A percentile compares a stretch with the other conserved stretches of the same genome.
These are phyloP conservation scores for Microdochium nivale DNA, from an alignment of 2,329 filamentous ascomycete genomes.

Conservation along the genomic window DNA sequence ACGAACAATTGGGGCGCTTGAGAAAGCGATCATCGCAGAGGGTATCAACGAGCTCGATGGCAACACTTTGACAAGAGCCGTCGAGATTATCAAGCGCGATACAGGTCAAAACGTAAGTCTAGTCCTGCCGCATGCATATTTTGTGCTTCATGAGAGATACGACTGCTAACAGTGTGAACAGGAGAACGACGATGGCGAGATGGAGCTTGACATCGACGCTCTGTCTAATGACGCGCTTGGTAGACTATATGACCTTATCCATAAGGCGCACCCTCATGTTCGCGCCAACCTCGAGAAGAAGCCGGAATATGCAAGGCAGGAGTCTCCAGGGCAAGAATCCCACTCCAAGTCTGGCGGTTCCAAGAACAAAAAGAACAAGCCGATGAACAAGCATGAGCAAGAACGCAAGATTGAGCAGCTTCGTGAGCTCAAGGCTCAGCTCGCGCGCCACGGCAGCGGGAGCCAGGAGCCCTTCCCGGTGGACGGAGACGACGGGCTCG, in stretches of 20 bases:
- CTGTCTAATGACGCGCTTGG: constrained; percentile 45
- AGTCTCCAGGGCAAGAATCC: constrained; percentile 13
- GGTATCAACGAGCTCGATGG: constrained; percentile 76
- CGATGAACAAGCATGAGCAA: constrained; percentile 66
- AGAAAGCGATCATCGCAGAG: constrained; percentile 87
- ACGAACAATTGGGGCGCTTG: constrained; percentile 60
- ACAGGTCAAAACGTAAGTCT: constrained; percentile 64
- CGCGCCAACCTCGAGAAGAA: constrained; percentile 23
- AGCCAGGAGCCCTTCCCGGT: constrained; percentile 35
- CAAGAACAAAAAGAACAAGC: constrained; percentile 67
- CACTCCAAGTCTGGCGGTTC: constrained; percentile 21
- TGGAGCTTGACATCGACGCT: constrained; percentile 52
- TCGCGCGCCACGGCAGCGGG: constrained; percentile 34
- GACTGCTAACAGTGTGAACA: constrained; percentile 11
- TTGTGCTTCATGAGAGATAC: constrained; percentile 7
- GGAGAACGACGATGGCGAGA: constrained; percentile 51
- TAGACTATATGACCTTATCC: constrained; percentile 36
- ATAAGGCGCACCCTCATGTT: constrained; percentile 28
- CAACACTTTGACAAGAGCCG: constrained; percentile 68
- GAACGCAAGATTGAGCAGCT: constrained; percentile 58
- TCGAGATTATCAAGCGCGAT: constrained; percentile 84
- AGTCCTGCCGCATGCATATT: not conserved
- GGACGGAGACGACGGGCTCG: constrained; percentile 21
- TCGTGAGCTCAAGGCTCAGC: constrained; percentile 48
- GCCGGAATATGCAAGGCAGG: constrained; percentile 14